phyloP scores from a whole-genome alignment of 495 filamentous ascomycete genomes.

The Penicillium ochrochloron region DNA sequence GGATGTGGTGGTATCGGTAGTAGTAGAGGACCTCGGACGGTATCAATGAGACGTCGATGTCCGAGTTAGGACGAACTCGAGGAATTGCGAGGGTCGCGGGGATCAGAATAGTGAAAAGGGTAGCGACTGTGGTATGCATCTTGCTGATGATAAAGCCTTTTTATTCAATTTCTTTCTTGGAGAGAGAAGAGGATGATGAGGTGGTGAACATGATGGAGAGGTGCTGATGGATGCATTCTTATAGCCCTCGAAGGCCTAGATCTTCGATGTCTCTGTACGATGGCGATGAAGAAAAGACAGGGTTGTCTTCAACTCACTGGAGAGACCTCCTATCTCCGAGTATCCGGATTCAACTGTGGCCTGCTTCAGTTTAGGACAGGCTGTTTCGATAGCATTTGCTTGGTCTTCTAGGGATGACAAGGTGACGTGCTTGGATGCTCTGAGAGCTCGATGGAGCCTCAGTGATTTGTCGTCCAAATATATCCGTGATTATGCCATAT shows the following conservation, averaged over 20 bases:
- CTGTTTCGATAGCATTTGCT: background rate
- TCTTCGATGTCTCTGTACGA: background rate
- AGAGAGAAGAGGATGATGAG: background rate
- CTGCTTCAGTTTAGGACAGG: background rate
- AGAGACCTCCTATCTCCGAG: slow-evolving; percentile 1
- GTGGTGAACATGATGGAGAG: background rate
- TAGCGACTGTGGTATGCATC: slow-evolving; percentile 1
- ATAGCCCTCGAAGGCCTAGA: background rate
- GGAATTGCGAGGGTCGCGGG: background rate
- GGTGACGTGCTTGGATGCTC: slow-evolving; percentile 1
- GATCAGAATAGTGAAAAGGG: background rate
- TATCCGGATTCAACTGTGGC: background rate
- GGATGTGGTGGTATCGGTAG: slow-evolving; percentile 6
- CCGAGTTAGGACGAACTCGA: background rate
- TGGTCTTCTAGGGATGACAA: background rate
- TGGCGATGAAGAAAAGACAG: background rate
- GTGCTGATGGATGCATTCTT: background rate
- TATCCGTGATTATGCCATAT: background rate
- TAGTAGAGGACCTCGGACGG: slow-evolving; percentile 8
- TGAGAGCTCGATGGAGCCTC: background rate
- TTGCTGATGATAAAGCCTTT: background rate
- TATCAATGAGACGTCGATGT: background rate
- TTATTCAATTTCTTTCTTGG: background rate
- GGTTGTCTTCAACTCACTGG: background rate
- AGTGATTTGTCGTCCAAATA: background rate